phyloP scores from a whole-genome alignment of 345 rosid species.

The Arabidopsis arenosa region DNA sequence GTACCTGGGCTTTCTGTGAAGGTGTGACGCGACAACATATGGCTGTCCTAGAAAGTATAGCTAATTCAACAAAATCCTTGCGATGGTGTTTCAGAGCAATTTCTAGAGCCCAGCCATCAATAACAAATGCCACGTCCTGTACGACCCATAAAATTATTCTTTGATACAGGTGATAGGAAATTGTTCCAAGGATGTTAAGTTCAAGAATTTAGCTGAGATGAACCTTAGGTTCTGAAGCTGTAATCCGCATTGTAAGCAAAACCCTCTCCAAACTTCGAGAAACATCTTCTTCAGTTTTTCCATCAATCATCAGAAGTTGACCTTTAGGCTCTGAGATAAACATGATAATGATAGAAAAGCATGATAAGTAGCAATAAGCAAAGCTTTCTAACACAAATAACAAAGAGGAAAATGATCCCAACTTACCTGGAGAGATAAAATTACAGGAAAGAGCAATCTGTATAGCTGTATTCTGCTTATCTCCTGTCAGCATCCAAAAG shows the following conservation, averaged over 20 bases:
- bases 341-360: conserved; percentile 19
- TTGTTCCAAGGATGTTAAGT: conserved; percentile 21
- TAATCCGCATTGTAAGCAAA: conserved; percentile 92
- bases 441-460: conserved; percentile 99
- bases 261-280: conserved; percentile 89
- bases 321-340: conserved; percentile 84
- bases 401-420: conserved; percentile 30
- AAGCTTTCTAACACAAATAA: conserved; percentile 10
- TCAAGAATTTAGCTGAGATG: conserved; percentile 32
- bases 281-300: conserved; percentile 91
- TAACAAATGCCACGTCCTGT: conserved; percentile 96
- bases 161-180: neutral
- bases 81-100: conserved; percentile 81
- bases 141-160: conserved; percentile 10
- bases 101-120: conserved; percentile 99
- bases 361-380: conserved; percentile 32
- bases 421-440: conserved; percentile 91
- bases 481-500: conserved; percentile 99
- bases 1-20: conserved; percentile 98
- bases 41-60: conserved; percentile 94
- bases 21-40: conserved; percentile 99
- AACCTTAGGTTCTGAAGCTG: conserved; percentile 96
- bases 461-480: conserved; percentile 95
- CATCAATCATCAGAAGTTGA: conserved; percentile 92
- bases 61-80: conserved; percentile 89